Conservation (phyloP, 2,329 filamentous ascomycete genomes). For the Colletotrichum trifolii region DNA sequence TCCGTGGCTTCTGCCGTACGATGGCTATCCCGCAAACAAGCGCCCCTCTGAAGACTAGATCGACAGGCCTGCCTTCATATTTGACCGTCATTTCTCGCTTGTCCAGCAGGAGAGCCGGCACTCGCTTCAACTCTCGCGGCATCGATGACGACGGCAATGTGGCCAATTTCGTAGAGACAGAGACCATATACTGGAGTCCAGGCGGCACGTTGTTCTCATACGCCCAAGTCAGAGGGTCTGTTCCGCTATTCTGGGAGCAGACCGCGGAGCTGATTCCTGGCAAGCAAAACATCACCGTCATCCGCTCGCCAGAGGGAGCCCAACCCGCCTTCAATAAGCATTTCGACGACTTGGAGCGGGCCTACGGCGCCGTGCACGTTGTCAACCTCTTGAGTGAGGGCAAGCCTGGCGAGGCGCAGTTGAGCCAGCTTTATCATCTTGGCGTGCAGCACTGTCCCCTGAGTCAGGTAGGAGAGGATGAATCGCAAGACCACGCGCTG, state of each 20-base stretch:
- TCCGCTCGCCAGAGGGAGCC: slow-evolving; percentile 87
- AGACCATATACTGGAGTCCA: slow-evolving; percentile 90
- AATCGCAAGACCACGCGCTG: slow-evolving; percentile 76
- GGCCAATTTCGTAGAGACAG: slow-evolving; percentile 98
- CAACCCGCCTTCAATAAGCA: slow-evolving; percentile 97
- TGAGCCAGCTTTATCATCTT: slow-evolving; percentile 81
- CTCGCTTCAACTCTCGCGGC: slow-evolving; percentile 94
- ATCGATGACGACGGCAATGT: slow-evolving; percentile 98
- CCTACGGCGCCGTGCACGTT: slow-evolving; percentile 91
- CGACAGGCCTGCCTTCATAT: slow-evolving; percentile 80
- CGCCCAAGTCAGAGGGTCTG: slow-evolving; percentile 89
- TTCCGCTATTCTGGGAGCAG: slow-evolving; percentile 98
- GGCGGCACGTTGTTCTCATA: slow-evolving; percentile 88
- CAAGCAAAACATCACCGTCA: slow-evolving; percentile 94
- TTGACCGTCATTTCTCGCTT: slow-evolving; percentile 92
- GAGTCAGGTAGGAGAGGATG: slow-evolving; percentile 67
- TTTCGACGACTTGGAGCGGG: slow-evolving; percentile 85
- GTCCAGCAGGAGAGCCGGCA: slow-evolving; percentile 91
- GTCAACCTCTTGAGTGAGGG: slow-evolving; percentile 93
- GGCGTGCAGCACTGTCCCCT: slow-evolving; percentile 81
- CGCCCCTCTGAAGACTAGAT: slow-evolving; percentile 74
- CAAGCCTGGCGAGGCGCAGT: slow-evolving; percentile 86
- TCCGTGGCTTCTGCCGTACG: slow-evolving; percentile 90
- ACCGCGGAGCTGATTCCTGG: slow-evolving; percentile 86
- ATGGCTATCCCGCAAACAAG: slow-evolving; percentile 83